These are phyloP conservation scores for Andrographis paniculata DNA, from an alignment of 305 asterid genomes.

Conservation along the genomic window DNA sequence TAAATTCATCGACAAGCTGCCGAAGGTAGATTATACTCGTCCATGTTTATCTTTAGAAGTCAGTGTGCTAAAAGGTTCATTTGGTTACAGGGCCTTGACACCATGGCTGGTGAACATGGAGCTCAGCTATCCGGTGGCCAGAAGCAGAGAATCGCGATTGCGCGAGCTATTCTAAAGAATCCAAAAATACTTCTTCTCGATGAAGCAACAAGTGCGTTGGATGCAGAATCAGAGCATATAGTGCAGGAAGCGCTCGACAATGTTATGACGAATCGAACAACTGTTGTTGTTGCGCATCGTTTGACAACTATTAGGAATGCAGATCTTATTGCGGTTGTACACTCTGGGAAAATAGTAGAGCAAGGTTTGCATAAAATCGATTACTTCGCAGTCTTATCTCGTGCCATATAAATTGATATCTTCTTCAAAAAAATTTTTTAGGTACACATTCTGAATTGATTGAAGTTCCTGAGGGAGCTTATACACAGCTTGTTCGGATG, in stretches of 20 bases:
- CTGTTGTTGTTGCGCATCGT: constrained; percentile 84
- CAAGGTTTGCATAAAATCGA: constrained; percentile 37
- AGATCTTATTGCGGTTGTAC: constrained; percentile 76
- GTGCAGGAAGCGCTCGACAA: constrained; percentile 88
- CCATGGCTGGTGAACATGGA: constrained; percentile 91
- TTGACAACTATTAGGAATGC: constrained; percentile 74
- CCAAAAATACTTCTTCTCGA: constrained; percentile 86
- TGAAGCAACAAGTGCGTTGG: constrained; percentile 92
- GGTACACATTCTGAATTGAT: constrained; percentile 64
- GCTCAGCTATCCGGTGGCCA: constrained; percentile 89
- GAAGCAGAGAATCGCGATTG: constrained; percentile 81
- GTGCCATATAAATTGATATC: background rate
- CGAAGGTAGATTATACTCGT: constrained; percentile 28
- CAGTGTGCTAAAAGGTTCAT: background rate
- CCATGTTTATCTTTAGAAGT: background rate
- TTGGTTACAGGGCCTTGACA: constrained; percentile 56
- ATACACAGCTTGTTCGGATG: constrained; percentile 42
- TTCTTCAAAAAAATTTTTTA: constrained; percentile 17
- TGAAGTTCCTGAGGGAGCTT: constrained; percentile 43
- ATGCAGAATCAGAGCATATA: constrained; percentile 71
- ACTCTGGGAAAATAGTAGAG: constrained; percentile 64
- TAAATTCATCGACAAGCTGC: constrained; percentile 63
- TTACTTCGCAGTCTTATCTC: constrained; percentile 2
- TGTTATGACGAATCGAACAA: constrained; percentile 63
- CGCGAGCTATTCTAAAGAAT: constrained; percentile 72